Evolutionary conservation across 106 monocot species (phyloP), one percentile per base, ranked within the genome.

Genomic region (Allium fistulosum): DNA sequence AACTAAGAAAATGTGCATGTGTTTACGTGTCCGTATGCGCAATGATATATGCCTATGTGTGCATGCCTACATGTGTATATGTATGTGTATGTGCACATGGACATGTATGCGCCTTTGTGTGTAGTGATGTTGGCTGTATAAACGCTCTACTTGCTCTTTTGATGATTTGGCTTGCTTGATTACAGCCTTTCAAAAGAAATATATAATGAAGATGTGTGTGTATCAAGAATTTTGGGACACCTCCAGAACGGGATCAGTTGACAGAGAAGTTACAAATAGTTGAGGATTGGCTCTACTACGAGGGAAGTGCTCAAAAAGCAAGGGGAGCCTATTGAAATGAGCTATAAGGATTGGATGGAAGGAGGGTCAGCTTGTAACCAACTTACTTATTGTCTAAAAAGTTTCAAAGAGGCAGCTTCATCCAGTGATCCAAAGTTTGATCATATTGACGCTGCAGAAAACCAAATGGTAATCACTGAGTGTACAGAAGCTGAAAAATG

Each of bases 231-330:
- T 99, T 90, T 67, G 89, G 84, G 8, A 75, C 63, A 10, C 57
- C 73, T 15, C 14, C 51, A 8, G 89, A 92, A 53, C 84, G 71
- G 61, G 92, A 89, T 52, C 79, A 79, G 18, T 74, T 99, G 28
- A 74, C 79, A 65, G 63, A 69, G 12, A 92, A 80, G 65, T 87
- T 99, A 57, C 97, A 99, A 66, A 77, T 87, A 26, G 82, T 81
- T 45, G 97, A 99, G 71, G 97, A 99, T 85, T 99, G 97, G 92
- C 79, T 99, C 18, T 99, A 99, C 69, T 92, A 99, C 63, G 96
- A 97, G 49, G 27, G 94, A 94, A 37, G 94, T 90, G 62, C 75
- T 96, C 5, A 86, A 89, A 69, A 91, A 92, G 97, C 80, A 75
- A 89, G 97, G 97, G 18, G 80, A 86, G 26, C 97, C 97, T 3